Conservation (phyloP, 1,284 basidiomycete species). For the Trichosporon coremiiforme region DNA sequence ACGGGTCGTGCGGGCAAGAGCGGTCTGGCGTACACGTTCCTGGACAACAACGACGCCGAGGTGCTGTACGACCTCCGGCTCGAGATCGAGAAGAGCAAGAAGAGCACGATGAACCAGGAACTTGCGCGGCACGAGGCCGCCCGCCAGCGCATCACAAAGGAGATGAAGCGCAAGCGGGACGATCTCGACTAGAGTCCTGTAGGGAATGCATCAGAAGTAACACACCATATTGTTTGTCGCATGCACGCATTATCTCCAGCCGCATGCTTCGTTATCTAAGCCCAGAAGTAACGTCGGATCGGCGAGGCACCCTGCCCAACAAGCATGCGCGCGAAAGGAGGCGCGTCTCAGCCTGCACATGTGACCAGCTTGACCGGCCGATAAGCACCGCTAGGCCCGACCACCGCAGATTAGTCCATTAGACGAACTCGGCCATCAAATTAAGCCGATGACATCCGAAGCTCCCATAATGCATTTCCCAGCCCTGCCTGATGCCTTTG, state of each 20-base stretch:
- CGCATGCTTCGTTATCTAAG: not conserved
- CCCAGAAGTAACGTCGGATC: not conserved
- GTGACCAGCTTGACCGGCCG: not conserved
- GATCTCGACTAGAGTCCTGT: slow-evolving; percentile 24
- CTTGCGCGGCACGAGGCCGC: slow-evolving; percentile 86
- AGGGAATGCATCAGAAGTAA: not conserved
- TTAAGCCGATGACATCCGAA: slow-evolving; percentile 17
- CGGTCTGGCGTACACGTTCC: slow-evolving; percentile 90
- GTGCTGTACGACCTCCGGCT: slow-evolving; percentile 74
- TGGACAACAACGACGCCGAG: slow-evolving; percentile 93
- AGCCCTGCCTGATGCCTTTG: not conserved
- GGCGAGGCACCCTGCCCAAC: not conserved
- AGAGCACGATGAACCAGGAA: slow-evolving; percentile 83
- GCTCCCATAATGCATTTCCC: not conserved
- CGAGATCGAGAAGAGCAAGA: slow-evolving; percentile 88
- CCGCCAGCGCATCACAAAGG: slow-evolving; percentile 79
- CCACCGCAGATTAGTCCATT: too few relatives aligned
- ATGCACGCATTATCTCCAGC: slow-evolving; percentile 1
- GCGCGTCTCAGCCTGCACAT: slow-evolving; percentile 6
- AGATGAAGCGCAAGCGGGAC: slow-evolving; percentile 68
- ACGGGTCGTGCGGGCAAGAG: slow-evolving; percentile 96
- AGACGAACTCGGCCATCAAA: slow-evolving; percentile 17
- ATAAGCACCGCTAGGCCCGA: slow-evolving; percentile 14
- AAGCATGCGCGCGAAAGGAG: not conserved
- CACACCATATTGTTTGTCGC: not conserved